Percentiles rank a stretch among this genome's conserved stretches.
Evolutionary conservation across 441 rosid species (phyloP).

Genomic region (Erodium trifolium): DNA sequence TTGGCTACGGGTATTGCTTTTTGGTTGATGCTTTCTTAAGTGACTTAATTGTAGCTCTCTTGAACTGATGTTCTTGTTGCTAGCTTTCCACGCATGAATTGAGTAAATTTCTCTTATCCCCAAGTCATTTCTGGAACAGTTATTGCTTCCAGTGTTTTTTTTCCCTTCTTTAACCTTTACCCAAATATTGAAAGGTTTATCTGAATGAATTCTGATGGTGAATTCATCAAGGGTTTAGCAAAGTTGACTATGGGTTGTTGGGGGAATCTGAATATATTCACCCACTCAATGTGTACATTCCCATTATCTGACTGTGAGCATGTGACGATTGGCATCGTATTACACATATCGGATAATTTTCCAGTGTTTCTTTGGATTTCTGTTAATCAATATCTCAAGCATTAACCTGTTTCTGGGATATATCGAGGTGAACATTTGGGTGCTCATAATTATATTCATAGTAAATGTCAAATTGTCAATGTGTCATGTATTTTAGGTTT

Average conservation of each 20-base stretch:
- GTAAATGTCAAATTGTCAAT: no score
- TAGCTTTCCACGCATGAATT: no score
- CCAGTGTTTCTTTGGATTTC: neutral
- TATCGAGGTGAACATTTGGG: neutral
- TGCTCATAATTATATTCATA: no score
- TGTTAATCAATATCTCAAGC: neutral
- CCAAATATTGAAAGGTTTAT: neutral
- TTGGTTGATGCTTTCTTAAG: neutral
- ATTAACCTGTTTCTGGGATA: neutral
- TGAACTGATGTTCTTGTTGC: no score
- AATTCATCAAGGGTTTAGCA: neutral
- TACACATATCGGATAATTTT: neutral
- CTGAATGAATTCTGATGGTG: neutral
- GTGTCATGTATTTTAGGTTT: no score
- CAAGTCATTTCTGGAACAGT: neutral
- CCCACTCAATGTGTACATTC: neutral
- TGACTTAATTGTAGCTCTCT: neutral
- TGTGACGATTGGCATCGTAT: neutral
- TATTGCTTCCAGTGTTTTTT: no score
- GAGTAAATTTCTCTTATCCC: neutral
- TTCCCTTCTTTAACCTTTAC: no score
- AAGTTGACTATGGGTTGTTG: neutral
- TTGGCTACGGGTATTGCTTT: neutral
- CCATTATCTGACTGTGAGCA: neutral
- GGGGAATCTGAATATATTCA: conserved; percentile 1